These are phyloP conservation scores for Cryptococcus wingfieldii DNA, from an alignment of 1,284 basidiomycete species.

Conservation along the genomic window DNA sequence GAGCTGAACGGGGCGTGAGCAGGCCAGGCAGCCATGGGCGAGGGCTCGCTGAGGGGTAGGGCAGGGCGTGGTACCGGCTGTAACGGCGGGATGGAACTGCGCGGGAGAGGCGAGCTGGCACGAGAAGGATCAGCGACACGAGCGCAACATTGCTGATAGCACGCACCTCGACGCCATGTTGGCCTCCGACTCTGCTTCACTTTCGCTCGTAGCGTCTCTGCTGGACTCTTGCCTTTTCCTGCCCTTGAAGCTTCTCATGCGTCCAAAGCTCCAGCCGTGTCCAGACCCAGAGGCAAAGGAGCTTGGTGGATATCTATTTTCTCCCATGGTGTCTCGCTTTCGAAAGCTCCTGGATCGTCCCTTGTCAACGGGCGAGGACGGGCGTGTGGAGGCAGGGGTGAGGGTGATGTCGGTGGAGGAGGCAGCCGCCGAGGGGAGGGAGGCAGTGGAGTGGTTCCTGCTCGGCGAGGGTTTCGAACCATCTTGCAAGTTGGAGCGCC, in stretches of 20 bases:
- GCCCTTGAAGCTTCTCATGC: constrained; percentile 12
- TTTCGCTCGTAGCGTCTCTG: background rate
- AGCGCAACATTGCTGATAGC: background rate
- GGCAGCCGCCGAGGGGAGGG: background rate
- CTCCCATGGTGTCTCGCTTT: background rate
- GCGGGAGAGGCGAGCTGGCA: background rate
- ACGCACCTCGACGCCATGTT: background rate
- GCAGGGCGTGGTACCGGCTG: background rate
- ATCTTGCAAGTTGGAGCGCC: background rate
- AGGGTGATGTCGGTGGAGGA: background rate
- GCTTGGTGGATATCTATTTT: constrained; percentile 1
- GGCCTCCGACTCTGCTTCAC: background rate
- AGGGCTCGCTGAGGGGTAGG: too few relatives aligned
- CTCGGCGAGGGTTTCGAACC: background rate
- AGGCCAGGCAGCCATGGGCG: too few relatives aligned
- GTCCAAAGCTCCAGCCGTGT: constrained; percentile 12
- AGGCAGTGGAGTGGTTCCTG: background rate
- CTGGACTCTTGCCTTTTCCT: background rate
- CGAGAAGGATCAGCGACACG: background rate
- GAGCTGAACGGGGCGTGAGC: background rate
- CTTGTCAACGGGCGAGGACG: background rate
- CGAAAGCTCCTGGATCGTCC: background rate
- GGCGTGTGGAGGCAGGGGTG: background rate
- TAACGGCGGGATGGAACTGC: background rate
- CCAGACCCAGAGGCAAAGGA: background rate